Conservation (phyloP, 2,329 filamentous ascomycete species). For the Aphanoascus verrucosus region DNA sequence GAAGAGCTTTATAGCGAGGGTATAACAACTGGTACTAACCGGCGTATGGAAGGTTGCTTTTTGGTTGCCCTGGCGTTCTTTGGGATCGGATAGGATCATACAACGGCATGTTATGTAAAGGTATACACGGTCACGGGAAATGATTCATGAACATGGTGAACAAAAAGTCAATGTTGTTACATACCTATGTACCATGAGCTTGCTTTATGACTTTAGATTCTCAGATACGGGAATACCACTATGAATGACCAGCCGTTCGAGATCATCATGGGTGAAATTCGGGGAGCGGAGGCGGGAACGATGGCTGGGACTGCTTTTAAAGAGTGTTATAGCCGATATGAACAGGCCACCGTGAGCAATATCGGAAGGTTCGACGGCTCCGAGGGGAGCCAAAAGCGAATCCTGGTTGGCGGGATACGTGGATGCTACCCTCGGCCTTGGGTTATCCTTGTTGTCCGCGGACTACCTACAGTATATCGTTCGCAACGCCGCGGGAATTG, state of each 20-base stretch:
- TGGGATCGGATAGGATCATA: background rate
- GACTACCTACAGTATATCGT: background rate
- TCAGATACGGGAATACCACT: too few relatives aligned
- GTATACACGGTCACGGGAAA: slow-evolving; percentile 1
- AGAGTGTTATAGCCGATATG: background rate
- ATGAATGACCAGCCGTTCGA: too few relatives aligned
- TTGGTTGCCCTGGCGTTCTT: background rate
- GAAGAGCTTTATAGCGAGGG: background rate
- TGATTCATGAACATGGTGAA: background rate
- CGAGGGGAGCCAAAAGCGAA: background rate
- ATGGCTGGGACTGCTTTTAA: background rate
- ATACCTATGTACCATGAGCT: background rate
- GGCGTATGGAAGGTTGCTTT: background rate
- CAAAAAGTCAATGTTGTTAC: background rate
- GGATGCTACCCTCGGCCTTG: background rate
- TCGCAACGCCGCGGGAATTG: background rate
- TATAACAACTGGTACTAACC: too few relatives aligned
- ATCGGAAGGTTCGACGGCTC: background rate
- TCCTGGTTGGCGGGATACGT: background rate
- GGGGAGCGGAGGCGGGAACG: background rate
- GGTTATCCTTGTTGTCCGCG: background rate
- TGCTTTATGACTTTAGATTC: background rate
- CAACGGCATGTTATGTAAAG: background rate
- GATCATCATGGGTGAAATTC: too few relatives aligned
- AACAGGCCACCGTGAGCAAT: background rate